These are phyloP conservation scores for Colletotrichum sp. DNA, from an alignment of 2,329 filamentous ascomycete species.

Conservation along the genomic window DNA sequence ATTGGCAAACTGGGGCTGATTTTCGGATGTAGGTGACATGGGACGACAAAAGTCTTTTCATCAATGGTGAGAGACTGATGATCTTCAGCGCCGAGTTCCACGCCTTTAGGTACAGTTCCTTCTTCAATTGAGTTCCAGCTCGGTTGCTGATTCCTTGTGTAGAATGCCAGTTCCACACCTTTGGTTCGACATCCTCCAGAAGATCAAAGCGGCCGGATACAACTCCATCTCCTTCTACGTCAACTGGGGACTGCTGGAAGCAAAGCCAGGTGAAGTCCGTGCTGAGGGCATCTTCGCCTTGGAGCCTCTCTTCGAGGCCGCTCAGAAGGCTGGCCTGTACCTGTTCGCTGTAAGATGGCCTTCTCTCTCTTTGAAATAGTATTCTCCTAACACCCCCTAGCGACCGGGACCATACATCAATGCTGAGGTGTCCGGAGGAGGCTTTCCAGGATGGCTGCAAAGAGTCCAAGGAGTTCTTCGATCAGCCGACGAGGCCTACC, in stretches of 20 bases:
- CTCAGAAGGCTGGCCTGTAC: slow-evolving; percentile 70
- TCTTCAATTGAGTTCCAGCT: neutral
- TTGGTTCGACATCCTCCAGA: slow-evolving; percentile 73
- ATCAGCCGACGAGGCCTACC: slow-evolving; percentile 59
- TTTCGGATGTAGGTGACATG: slow-evolving; percentile 54
- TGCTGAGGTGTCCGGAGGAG: slow-evolving; percentile 71
- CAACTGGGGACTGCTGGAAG: slow-evolving; percentile 75
- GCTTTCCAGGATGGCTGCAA: slow-evolving; percentile 76
- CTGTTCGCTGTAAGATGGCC: slow-evolving; percentile 56
- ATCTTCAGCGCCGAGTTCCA: slow-evolving; percentile 73
- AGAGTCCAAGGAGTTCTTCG: slow-evolving; percentile 62
- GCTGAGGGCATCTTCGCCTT: slow-evolving; percentile 72
- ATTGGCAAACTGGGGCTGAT: neutral
- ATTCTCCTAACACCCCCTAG: neutral
- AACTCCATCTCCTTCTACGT: slow-evolving; percentile 75
- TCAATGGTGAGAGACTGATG: slow-evolving; percentile 70
- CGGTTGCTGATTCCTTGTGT: fast-evolving
- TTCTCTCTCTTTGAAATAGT: fast-evolving
- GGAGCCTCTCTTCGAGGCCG: slow-evolving; percentile 74
- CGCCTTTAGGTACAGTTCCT: slow-evolving; percentile 45
- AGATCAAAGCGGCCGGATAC: slow-evolving; percentile 75
- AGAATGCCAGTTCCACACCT: slow-evolving; percentile 37
- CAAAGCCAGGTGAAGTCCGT: slow-evolving; percentile 66
- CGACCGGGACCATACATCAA: slow-evolving; percentile 73
- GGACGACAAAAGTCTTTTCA: slow-evolving; percentile 70